These are phyloP conservation scores for Paratrypanosoma confusum DNA, from an alignment of 208 protist genomes.

Conservation along the genomic window DNA sequence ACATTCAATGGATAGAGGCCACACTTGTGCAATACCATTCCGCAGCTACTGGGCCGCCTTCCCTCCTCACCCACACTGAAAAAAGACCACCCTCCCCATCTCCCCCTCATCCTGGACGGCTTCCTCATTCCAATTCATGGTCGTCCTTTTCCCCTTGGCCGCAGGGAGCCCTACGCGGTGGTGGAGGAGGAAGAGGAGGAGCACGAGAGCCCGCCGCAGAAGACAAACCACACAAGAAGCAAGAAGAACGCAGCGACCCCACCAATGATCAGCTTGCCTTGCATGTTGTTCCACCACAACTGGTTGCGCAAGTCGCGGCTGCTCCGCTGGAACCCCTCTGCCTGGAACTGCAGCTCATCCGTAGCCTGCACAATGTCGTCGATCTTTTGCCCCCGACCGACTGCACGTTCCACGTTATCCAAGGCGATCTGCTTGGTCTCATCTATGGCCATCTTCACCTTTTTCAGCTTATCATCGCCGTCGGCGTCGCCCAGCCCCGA, in stretches of 20 bases:
- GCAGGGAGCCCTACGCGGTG: too few relatives aligned
- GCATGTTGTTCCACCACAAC: slow-evolving; percentile 81
- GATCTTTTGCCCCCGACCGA: slow-evolving; percentile 71
- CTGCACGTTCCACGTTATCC: slow-evolving; percentile 74
- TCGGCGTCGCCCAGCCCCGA: slow-evolving; percentile 9
- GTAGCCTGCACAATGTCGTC: slow-evolving; percentile 84
- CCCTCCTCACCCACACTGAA: too few relatives aligned
- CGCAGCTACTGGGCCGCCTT: too few relatives aligned
- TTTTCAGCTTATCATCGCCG: slow-evolving; percentile 49
- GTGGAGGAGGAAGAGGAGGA: too few relatives aligned
- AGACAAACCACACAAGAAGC: slow-evolving; percentile 67
- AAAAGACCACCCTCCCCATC: too few relatives aligned
- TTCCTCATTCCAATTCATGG: too few relatives aligned
- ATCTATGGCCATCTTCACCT: slow-evolving; percentile 63
- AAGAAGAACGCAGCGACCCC: slow-evolving; percentile 53
- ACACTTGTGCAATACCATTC: too few relatives aligned
- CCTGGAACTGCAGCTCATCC: slow-evolving; percentile 81
- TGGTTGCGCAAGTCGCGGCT: slow-evolving; percentile 74
- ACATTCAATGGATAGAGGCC: too few relatives aligned
- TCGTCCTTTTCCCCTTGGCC: too few relatives aligned
- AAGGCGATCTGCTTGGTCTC: slow-evolving; percentile 78
- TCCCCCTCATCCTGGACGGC: too few relatives aligned
- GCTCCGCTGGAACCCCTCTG: slow-evolving; percentile 76
- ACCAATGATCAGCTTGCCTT: slow-evolving; percentile 56
- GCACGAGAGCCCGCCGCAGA: too few relatives aligned